Percentiles rank a stretch among this genome's conserved stretches.
phyloP scores from a whole-genome alignment of 2,329 filamentous ascomycete genomes.

The Colletotrichum phormii region DNA sequence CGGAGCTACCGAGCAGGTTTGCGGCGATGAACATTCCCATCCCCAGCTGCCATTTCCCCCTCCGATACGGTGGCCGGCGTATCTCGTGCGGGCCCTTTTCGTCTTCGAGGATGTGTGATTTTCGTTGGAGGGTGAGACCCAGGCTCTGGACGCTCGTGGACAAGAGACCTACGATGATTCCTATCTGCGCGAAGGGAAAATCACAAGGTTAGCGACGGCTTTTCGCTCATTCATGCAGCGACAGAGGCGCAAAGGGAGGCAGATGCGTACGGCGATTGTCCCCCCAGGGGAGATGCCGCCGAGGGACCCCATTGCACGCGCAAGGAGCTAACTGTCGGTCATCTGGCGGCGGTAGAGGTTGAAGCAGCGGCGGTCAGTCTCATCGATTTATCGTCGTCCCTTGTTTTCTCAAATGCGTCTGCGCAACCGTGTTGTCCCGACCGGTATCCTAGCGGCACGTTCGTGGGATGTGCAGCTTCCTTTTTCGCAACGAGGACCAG shows the following conservation, averaged over 20 bases:
- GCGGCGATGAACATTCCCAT: constrained; percentile 98
- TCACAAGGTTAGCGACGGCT: constrained; percentile 34
- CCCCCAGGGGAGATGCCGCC: constrained; percentile 82
- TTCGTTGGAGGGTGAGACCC: constrained; percentile 94
- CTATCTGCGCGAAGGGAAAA: constrained; percentile 69
- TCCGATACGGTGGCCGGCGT: constrained; percentile 86
- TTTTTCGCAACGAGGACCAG: constrained; percentile 2
- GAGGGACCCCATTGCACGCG: constrained; percentile 74
- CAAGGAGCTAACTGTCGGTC: constrained; percentile 53
- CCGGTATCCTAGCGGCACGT: constrained; percentile 11
- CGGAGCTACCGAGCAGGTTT: constrained; percentile 93
- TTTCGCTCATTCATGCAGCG: not conserved
- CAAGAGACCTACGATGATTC: constrained; percentile 90
- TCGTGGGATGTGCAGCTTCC: constrained; percentile 2
- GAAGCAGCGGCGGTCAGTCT: constrained; percentile 27
- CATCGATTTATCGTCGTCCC: constrained; percentile 24
- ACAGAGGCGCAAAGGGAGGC: constrained; percentile 1
- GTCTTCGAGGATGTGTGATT: constrained; percentile 98
- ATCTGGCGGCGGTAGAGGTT: constrained; percentile 54
- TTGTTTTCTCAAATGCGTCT: not conserved
- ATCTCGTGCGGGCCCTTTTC: constrained; percentile 85
- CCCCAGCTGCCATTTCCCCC: constrained; percentile 94
- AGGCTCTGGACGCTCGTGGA: constrained; percentile 96
- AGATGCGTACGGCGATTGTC: constrained; percentile 75
- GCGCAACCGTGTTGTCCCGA: constrained; percentile 13